Percentiles rank a stretch among this genome's conserved stretches.
These are phyloP conservation scores for Symbiodinium pilosum DNA, from an alignment of 73 alveolate species.

Conservation along the genomic window DNA sequence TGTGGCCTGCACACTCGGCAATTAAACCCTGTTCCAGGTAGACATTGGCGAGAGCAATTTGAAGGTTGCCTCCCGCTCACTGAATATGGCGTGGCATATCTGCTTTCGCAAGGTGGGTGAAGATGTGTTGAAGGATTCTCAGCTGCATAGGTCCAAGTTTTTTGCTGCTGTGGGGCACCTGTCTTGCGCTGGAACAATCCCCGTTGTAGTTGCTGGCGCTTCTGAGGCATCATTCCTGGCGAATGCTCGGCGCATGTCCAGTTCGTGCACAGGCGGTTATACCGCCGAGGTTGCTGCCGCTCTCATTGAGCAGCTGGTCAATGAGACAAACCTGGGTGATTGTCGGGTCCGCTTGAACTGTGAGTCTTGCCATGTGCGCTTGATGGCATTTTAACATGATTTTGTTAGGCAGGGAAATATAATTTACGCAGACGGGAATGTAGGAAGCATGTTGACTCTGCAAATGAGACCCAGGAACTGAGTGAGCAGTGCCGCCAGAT, in stretches of 20 bases:
- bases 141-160: too few species aligned
- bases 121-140: too few species aligned
- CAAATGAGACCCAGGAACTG: not conserved
- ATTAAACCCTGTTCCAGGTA: too few species aligned
- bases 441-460: not conserved
- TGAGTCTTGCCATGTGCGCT: conserved; percentile 34
- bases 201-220: not conserved
- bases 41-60: too few species aligned
- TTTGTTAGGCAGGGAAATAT: not conserved
- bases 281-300: conserved; percentile 29
- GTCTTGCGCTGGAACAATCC: too few species aligned
- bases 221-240: conserved; percentile 12
- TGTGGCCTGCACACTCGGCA: too few species aligned
- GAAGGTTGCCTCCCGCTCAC: too few species aligned
- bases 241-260: not conserved
- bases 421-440: not conserved
- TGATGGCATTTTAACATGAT: not conserved
- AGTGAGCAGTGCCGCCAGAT: not conserved
- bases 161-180: too few species aligned
- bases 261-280: conserved; percentile 28
- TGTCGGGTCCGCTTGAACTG: not conserved
- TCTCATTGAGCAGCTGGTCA: not conserved
- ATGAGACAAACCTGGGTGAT: not conserved
- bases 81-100: too few species aligned
- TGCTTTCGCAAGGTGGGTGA: too few species aligned